Evolutionary conservation across 495 filamentous ascomycete species (phyloP).

Genomic region (Tuber magnatum): DNA sequence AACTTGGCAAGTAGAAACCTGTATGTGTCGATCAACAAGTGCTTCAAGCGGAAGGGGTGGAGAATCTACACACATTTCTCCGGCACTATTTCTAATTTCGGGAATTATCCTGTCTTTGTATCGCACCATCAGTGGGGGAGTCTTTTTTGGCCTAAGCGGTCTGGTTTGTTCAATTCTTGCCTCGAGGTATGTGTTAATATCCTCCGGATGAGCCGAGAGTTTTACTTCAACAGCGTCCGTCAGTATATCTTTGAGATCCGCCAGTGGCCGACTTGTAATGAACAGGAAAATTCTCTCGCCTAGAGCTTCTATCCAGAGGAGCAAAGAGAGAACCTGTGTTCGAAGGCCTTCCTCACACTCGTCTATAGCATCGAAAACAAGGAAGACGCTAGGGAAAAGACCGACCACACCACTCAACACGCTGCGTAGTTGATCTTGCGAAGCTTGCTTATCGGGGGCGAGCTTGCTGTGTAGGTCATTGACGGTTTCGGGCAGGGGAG

Average conservation of each 20-base stretch:
- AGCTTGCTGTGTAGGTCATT: background rate
- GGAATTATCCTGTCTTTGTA: slow-evolving; percentile 18
- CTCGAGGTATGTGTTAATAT: slow-evolving; percentile 18
- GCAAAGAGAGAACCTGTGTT: slow-evolving; percentile 15
- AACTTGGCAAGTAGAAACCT: slow-evolving; percentile 29
- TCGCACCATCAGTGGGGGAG: background rate
- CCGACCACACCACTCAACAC: slow-evolving; percentile 6
- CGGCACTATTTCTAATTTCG: slow-evolving; percentile 12
- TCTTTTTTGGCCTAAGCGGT: slow-evolving; percentile 1
- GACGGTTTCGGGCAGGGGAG: background rate
- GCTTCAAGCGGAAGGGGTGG: background rate
- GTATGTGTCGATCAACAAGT: background rate
- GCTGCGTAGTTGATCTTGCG: slow-evolving; percentile 12
- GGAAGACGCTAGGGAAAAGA: slow-evolving; percentile 14
- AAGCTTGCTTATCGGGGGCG: background rate
- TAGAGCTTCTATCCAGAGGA: slow-evolving; percentile 6
- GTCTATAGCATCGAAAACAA: slow-evolving; percentile 28
- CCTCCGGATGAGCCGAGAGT: slow-evolving; percentile 15
- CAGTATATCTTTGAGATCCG: slow-evolving; percentile 13
- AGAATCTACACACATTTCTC: slow-evolving; percentile 24
- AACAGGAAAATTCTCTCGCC: slow-evolving; percentile 8
- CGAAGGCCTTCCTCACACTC: slow-evolving; percentile 21
- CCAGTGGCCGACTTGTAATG: slow-evolving; percentile 19
- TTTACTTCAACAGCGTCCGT: slow-evolving; percentile 5
- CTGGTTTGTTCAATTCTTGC: slow-evolving; percentile 11